These are phyloP conservation scores for Sisymbrium altissimum DNA, from an alignment of 345 rosid species.

Conservation along the genomic window DNA sequence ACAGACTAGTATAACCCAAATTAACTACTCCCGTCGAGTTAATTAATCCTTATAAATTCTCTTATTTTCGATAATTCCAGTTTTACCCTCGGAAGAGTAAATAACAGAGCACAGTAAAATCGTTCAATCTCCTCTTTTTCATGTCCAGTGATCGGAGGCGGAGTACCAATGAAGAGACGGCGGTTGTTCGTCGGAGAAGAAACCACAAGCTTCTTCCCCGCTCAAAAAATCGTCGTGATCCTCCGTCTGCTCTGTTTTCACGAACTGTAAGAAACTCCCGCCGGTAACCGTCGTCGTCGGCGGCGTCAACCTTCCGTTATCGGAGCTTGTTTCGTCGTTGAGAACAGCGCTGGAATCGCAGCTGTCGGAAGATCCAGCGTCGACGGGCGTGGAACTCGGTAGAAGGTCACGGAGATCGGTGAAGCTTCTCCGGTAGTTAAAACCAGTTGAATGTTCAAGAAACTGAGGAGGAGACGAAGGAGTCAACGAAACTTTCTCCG, in stretches of 20 bases:
- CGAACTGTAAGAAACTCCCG: conserved; percentile 41
- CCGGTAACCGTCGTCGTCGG: conserved; percentile 26
- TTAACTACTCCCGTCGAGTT: too few species aligned
- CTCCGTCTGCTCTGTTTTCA: conserved; percentile 57
- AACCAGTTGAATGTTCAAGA: conserved; percentile 32
- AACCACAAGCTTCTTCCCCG: conserved; percentile 74
- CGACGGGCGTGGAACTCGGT: conserved; percentile 36
- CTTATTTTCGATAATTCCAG: neutral
- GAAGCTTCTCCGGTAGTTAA: conserved; percentile 50
- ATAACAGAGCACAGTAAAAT: conserved; percentile 9
- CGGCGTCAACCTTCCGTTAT: conserved; percentile 34
- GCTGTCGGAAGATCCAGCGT: conserved; percentile 77
- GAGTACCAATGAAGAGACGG: conserved; percentile 82
- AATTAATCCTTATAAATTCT: neutral
- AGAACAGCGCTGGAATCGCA: conserved; percentile 74
- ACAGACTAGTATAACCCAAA: neutral
- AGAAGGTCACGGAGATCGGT: conserved; percentile 43
- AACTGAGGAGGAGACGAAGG: conserved; percentile 32
- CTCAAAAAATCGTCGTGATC: conserved; percentile 71
- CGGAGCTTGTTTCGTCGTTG: conserved; percentile 68
- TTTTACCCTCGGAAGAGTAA: conserved; percentile 7
- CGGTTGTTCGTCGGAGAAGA: conserved; percentile 87
- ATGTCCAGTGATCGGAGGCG: conserved; percentile 34
- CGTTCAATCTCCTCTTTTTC: neutral
- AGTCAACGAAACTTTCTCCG: conserved; percentile 28